Evolutionary conservation across 2,329 filamentous ascomycete genomes (phyloP), one percentile per base, ranked within the genome.

Genomic region (Alternaria solani): DNA sequence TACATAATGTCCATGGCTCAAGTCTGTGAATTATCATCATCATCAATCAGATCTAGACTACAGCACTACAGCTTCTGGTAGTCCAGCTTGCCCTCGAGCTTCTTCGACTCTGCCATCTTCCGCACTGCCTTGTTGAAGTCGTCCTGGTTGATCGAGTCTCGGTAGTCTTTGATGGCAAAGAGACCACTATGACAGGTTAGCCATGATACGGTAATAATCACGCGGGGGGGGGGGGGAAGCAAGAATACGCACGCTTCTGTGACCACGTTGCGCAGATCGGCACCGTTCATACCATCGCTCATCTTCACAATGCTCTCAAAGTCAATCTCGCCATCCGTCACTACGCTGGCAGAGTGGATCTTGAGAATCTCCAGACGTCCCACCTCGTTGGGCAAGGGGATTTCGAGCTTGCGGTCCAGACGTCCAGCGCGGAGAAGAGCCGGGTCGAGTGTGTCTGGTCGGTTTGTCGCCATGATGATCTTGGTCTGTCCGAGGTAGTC

Each of bases 291-390:
- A 28, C 94, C 94, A 76, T 99, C 95, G 72, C 94, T 97, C 95
- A 99, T 99, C 89, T 99, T 99, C 69, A 99, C 95, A 61, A 99
- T 93, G 73, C 93, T 97, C 86, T 99, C 95, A 76, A 96, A 99
- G 79, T 99, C 96, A 75, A 99, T 93, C 65, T 99, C 95, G 1
- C 94, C 95, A 71, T 98, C 94, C 46, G 92, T 89, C 60, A 92
- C 87, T 14, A 99, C 95, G 63, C 91, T 89, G 34, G 88, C 87
- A 6, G 94, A 89, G 79, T 99, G 95, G 70, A 99, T 99, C 88
- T 99, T 99, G 81, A 99, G 85, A 82, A 99, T 96, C 83, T 99
- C 95, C 70, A 99, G 82, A 56, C 95, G 88, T 32, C 95, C 95
- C 16, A 97, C 94, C 84, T 99, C 95, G 76, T 99, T 99, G 39